These are phyloP conservation scores for Byssothecium circinans DNA, from an alignment of 2,329 filamentous ascomycete genomes.

Conservation along the genomic window DNA sequence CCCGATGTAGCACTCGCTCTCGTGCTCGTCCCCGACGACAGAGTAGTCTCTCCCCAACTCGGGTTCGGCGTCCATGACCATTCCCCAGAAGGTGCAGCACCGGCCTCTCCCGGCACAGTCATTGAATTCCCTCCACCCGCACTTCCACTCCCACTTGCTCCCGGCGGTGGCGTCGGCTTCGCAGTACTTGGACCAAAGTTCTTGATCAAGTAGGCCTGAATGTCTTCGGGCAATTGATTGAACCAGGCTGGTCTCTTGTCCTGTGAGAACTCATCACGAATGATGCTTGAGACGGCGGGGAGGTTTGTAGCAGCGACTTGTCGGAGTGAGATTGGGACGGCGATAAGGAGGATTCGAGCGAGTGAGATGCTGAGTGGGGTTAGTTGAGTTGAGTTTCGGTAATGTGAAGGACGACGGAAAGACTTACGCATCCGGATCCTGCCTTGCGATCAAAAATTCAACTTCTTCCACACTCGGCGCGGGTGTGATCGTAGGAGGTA, in stretches of 20 bases:
- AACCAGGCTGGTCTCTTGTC: constrained; percentile 40
- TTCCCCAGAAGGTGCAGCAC: constrained; percentile 1
- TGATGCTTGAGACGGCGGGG: constrained; percentile 38
- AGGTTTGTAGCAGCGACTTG: constrained; percentile 40
- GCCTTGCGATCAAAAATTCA: constrained; percentile 19
- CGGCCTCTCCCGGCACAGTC: constrained; percentile 1
- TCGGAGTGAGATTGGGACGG: constrained; percentile 38
- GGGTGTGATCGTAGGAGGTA: constrained; percentile 30
- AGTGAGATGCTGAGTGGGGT: constrained; percentile 30
- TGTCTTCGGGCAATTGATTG: constrained; percentile 30
- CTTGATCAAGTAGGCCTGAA: constrained; percentile 38
- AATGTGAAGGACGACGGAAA: not conserved
- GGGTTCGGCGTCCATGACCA: constrained; percentile 6
- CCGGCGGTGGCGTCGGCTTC: constrained; percentile 21
- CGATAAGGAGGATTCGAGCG: constrained; percentile 38
- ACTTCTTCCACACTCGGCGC: constrained; percentile 23
- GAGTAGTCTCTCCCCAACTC: constrained; percentile 3
- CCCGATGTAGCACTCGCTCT: constrained; percentile 8
- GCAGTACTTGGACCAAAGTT: constrained; percentile 39
- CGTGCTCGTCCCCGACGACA: constrained; percentile 5
- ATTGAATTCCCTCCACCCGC: constrained; percentile 1
- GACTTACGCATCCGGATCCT: constrained; percentile 38
- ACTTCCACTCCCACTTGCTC: constrained; percentile 2
- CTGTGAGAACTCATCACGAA: constrained; percentile 39
- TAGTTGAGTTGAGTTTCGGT: not conserved